Conservation (phyloP, 768 basidiomycete species). For the Lactifluus piperatus region DNA sequence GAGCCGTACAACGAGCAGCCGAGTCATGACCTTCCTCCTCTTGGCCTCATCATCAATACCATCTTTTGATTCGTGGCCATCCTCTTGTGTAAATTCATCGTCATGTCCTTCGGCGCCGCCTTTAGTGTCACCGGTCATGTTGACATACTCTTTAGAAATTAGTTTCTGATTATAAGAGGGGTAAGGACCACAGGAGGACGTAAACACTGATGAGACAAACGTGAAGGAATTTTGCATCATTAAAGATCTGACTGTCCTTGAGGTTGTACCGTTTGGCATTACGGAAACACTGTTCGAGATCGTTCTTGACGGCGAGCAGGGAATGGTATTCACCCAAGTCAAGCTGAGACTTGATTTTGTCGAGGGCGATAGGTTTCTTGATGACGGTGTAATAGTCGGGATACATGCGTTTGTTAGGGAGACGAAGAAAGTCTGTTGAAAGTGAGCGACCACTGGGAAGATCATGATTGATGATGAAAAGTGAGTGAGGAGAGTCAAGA, state of each 20-base stretch:
- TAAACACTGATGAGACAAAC: conserved; percentile 35
- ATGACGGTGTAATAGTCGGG: conserved; percentile 85
- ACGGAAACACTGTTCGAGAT: conserved; percentile 70
- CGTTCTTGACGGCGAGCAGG: conserved; percentile 56
- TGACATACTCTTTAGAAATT: conserved; percentile 37
- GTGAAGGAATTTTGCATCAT: conserved; percentile 73
- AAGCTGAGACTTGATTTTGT: conserved; percentile 79
- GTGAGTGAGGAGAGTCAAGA: conserved; percentile 21
- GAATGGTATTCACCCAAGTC: conserved; percentile 50
- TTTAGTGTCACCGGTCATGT: conserved; percentile 36
- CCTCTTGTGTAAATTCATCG: conserved; percentile 24
- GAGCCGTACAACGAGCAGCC: conserved; percentile 57
- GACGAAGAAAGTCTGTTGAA: conserved; percentile 56
- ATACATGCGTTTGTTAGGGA: conserved; percentile 63
- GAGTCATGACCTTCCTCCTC: conserved; percentile 49
- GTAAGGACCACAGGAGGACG: conserved; percentile 1
- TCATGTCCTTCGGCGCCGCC: conserved; percentile 30
- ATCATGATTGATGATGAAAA: conserved; percentile 24
- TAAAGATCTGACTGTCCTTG: conserved; percentile 69
- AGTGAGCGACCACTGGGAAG: conserved; percentile 50
- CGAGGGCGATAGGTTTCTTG: conserved; percentile 73
- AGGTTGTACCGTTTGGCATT: conserved; percentile 81
- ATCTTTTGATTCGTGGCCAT: conserved; percentile 35
- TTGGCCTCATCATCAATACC: conserved; percentile 39
- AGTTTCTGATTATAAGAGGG: conserved; percentile 33